Evolutionary conservation across 495 filamentous ascomycete genomes (phyloP).

Genomic region (Aspergillus heteromorphus): DNA sequence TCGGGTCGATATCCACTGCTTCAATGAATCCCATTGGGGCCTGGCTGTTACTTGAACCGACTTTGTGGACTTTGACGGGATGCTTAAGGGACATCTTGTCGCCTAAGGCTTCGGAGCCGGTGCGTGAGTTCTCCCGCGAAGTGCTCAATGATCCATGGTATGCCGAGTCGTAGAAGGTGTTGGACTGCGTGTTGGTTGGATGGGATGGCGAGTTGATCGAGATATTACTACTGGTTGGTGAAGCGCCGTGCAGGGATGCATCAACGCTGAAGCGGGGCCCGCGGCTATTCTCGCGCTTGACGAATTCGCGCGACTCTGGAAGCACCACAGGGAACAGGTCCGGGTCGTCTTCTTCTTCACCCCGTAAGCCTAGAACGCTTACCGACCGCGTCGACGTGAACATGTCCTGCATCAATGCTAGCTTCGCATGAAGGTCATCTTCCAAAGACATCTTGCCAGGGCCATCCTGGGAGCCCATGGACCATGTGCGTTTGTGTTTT

Average conservation of each 20-base stretch:
- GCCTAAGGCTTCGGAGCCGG: constrained; percentile 12
- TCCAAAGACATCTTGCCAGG: constrained; percentile 62
- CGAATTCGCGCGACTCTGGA: constrained; percentile 58
- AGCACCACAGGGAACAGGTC: constrained; percentile 79
- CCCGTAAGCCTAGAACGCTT: constrained; percentile 78
- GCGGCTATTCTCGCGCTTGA: constrained; percentile 52
- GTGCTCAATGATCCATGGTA: constrained; percentile 16
- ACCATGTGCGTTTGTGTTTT: constrained; percentile 95
- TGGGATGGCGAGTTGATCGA: constrained; percentile 43
- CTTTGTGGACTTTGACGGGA: constrained; percentile 44
- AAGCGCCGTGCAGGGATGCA: constrained; percentile 50
- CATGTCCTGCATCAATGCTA: constrained; percentile 87
- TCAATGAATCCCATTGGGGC: constrained; percentile 74
- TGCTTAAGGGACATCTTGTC: constrained; percentile 20
- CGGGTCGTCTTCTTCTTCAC: constrained; percentile 81
- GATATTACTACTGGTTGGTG: constrained; percentile 53
- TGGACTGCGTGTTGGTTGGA: constrained; percentile 8
- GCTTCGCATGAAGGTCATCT: constrained; percentile 83
- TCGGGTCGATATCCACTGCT: constrained; percentile 78
- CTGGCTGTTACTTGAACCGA: constrained; percentile 43
- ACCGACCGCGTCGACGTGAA: constrained; percentile 85
- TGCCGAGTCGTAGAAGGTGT: constrained; percentile 19
- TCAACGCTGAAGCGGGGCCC: constrained; percentile 54
- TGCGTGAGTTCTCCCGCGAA: constrained; percentile 11
- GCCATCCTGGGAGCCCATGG: constrained; percentile 82